Percentiles rank a stretch among this genome's conserved stretches.
Conservation (phyloP, 768 basidiomycete genomes). For the Phanerochaete carnosa region DNA sequence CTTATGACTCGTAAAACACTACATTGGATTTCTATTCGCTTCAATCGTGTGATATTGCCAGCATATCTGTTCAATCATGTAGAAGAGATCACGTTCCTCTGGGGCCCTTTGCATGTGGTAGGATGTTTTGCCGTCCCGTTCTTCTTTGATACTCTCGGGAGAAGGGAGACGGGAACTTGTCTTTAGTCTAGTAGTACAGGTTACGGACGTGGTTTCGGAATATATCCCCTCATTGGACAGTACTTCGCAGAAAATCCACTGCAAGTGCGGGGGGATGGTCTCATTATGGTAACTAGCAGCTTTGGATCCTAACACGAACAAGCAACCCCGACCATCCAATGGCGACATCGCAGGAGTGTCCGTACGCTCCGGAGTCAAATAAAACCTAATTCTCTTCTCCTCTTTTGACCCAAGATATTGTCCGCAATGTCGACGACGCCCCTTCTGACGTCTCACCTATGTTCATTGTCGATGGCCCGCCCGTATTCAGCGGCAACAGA, state of each 20-base stretch:
- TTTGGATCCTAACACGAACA: conserved; percentile 4
- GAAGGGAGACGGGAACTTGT: too few species aligned
- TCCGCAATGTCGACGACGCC: neutral
- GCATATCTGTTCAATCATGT: neutral
- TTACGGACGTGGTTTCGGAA: too few species aligned
- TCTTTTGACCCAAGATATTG: neutral
- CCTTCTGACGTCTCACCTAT: conserved; percentile 34
- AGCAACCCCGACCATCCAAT: neutral
- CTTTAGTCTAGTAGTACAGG: too few species aligned
- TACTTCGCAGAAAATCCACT: too few species aligned
- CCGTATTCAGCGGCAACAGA: conserved; percentile 46
- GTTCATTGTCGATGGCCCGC: conserved; percentile 30
- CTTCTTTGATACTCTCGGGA: too few species aligned
- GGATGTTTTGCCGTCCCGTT: neutral
- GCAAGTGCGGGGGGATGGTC: neutral
- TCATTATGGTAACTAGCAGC: neutral
- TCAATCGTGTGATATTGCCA: neutral
- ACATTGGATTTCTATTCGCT: neutral
- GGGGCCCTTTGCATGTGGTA: neutral
- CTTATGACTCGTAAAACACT: neutral
- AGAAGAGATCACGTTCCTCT: neutral
- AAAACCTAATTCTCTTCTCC: neutral
- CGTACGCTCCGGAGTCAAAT: neutral
- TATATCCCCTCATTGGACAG: too few species aligned
- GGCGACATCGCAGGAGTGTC: neutral